Percentiles rank a stretch among this genome's conserved stretches.
Conservation (phyloP, 163 green algal genomes). For the Chloroidium sp. region DNA sequence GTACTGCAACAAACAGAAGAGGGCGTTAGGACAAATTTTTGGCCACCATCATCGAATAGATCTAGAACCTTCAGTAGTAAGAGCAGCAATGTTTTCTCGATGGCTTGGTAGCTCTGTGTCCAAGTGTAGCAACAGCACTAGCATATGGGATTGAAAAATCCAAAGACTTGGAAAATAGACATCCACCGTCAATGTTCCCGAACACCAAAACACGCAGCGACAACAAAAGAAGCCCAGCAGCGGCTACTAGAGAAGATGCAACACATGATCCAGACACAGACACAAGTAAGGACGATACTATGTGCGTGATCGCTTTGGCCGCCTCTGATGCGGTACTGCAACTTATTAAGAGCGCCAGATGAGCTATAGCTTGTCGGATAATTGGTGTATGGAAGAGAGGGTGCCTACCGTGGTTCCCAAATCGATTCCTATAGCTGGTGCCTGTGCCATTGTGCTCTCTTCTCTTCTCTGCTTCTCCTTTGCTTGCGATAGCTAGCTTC, state of each 20-base stretch:
- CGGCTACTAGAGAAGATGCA: not conserved
- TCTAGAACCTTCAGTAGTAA: conserved; percentile 1
- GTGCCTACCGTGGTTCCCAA: conserved; percentile 57
- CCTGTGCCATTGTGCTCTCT: conserved; percentile 8
- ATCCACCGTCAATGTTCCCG: too few species aligned
- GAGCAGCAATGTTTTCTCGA: not conserved
- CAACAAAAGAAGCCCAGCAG: conserved; percentile 8
- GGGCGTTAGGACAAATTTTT: not conserved
- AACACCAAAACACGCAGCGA: too few species aligned
- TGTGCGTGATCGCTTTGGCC: not conserved
- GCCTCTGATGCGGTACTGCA: not conserved
- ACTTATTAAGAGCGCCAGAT: not conserved
- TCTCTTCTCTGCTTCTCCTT: not conserved
- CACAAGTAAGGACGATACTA: not conserved
- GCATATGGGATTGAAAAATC: not conserved
- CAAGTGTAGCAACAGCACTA: not conserved
- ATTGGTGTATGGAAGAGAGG: conserved; percentile 18
- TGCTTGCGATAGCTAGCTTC: too few species aligned
- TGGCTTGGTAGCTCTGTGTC: not conserved
- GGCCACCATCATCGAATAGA: not conserved
- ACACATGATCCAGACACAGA: not conserved
- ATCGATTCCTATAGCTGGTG: conserved; percentile 55
- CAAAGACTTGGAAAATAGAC: too few species aligned
- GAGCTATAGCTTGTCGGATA: not conserved
- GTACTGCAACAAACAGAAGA: conserved; percentile 6